Evolutionary conservation across 176 grass and related monocot genomes (phyloP).

Genomic region (Oryza brachyantha): DNA sequence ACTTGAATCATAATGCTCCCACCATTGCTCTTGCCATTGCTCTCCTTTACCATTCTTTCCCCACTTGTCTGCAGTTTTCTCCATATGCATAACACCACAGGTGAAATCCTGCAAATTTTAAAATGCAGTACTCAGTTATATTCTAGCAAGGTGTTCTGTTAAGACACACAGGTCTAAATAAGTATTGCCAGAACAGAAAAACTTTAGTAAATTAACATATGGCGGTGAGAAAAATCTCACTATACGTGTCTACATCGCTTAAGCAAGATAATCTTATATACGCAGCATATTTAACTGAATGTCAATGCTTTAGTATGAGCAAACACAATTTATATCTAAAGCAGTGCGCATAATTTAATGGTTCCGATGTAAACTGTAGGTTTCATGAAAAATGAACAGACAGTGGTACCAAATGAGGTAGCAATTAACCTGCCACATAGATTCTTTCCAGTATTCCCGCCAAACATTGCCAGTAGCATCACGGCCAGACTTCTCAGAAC

Average conservation of each 20-base stretch:
- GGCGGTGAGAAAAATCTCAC: neutral
- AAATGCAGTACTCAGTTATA: slow-evolving; percentile 23
- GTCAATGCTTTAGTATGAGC: neutral
- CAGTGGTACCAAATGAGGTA: neutral
- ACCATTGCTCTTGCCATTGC: slow-evolving; percentile 99
- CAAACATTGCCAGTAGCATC: slow-evolving; percentile 92
- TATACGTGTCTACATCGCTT: neutral
- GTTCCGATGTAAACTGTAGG: neutral
- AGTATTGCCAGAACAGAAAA: neutral
- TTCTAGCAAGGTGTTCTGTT: neutral
- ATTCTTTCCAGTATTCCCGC: slow-evolving; percentile 95
- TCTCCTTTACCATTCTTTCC: slow-evolving; percentile 78
- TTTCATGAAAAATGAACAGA: neutral
- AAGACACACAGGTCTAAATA: no score
- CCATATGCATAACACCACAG: slow-evolving; percentile 73
- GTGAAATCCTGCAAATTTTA: slow-evolving; percentile 52
- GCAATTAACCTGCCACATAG: slow-evolving; percentile 78
- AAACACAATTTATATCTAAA: neutral
- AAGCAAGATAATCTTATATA: neutral
- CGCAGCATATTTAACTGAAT: neutral
- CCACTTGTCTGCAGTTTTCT: slow-evolving; percentile 99
- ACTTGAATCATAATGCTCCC: slow-evolving; percentile 78
- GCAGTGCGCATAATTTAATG: neutral
- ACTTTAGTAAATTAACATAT: neutral
- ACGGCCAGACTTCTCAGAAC: slow-evolving; percentile 90